Percentiles rank a stretch among this genome's conserved stretches.
phyloP scores from a whole-genome alignment of 495 filamentous ascomycete genomes.

The Penicillium malachiteum region DNA sequence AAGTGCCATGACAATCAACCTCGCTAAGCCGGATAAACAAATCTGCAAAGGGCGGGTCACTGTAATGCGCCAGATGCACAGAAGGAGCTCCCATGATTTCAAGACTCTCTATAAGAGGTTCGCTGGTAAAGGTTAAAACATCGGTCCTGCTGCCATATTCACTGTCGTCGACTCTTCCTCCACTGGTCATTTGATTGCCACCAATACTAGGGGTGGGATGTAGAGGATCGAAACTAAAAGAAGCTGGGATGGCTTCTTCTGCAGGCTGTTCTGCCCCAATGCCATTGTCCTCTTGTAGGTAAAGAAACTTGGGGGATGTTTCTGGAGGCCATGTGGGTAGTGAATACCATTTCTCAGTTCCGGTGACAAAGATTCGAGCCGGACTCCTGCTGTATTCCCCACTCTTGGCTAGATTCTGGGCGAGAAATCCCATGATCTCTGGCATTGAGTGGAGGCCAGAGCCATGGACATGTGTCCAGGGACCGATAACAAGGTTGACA shows the following conservation, averaged over 20 bases:
- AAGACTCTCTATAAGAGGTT: conserved; percentile 22
- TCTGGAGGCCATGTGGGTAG: conserved; percentile 18
- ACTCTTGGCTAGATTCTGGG: conserved; percentile 16
- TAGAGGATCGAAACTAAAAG: conserved; percentile 30
- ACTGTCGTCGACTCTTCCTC: conserved; percentile 24
- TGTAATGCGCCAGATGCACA: conserved; percentile 22
- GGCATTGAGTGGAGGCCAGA: conserved; percentile 16
- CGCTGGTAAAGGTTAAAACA: conserved; percentile 27
- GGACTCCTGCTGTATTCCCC: conserved; percentile 11
- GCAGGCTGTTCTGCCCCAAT: conserved; percentile 10
- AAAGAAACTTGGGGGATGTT: conserved; percentile 11
- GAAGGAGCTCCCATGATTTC: conserved; percentile 23
- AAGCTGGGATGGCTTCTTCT: conserved; percentile 10
- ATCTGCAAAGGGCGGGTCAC: conserved; percentile 28
- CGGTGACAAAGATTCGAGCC: conserved; percentile 16
- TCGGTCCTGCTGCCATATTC: conserved; percentile 23
- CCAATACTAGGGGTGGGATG: conserved; percentile 29
- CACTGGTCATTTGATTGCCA: conserved; percentile 12
- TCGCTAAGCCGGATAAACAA: conserved; percentile 31
- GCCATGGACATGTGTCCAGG: conserved; percentile 19
- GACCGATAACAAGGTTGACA: conserved; percentile 17
- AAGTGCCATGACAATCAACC: conserved; percentile 24
- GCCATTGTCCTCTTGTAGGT: conserved; percentile 13
- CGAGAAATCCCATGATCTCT: conserved; percentile 19
- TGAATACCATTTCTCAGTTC: conserved; percentile 16